A percentile compares a stretch with the other conserved stretches of the same genome.
These are phyloP conservation scores for Syncephalastrum contaminatum DNA, from an alignment of 371 early-diverging fungal genomes.

Conservation along the genomic window DNA sequence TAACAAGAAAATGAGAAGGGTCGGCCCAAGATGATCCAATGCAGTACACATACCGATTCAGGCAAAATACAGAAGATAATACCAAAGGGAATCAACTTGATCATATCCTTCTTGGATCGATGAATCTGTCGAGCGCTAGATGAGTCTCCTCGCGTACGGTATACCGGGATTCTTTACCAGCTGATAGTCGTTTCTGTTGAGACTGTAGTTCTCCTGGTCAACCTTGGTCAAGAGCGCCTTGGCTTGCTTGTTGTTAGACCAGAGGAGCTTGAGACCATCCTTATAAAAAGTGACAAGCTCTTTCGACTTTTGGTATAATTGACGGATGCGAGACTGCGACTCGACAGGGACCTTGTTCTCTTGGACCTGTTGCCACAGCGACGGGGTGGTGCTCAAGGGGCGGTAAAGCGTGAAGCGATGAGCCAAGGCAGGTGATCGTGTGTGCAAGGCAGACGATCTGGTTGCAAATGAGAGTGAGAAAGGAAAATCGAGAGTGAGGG, in stretches of 20 bases:
- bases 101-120: constrained; percentile 51
- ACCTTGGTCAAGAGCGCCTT: constrained; percentile 33
- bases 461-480: too few species aligned
- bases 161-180: constrained; percentile 11
- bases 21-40: neutral
- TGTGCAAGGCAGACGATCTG: too few species aligned
- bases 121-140: constrained; percentile 29
- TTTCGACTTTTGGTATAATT: constrained; percentile 41
- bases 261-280: constrained; percentile 58
- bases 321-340: constrained; percentile 22
- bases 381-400: too few species aligned
- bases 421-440: too few species aligned
- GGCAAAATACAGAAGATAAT: constrained; percentile 53
- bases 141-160: too few species aligned
- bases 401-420: too few species aligned
- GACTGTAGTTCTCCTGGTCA: constrained; percentile 35
- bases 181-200: constrained; percentile 45
- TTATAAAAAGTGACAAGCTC: constrained; percentile 52
- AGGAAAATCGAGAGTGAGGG: too few species aligned
- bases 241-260: constrained; percentile 52
- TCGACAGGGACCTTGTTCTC: too few species aligned
- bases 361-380: too few species aligned
- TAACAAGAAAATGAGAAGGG: neutral
- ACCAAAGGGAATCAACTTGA: constrained; percentile 62
- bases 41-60: constrained; percentile 50